phyloP scores from a whole-genome alignment of 192 early-diverging fungal genomes.

The Podila verticillata region DNA sequence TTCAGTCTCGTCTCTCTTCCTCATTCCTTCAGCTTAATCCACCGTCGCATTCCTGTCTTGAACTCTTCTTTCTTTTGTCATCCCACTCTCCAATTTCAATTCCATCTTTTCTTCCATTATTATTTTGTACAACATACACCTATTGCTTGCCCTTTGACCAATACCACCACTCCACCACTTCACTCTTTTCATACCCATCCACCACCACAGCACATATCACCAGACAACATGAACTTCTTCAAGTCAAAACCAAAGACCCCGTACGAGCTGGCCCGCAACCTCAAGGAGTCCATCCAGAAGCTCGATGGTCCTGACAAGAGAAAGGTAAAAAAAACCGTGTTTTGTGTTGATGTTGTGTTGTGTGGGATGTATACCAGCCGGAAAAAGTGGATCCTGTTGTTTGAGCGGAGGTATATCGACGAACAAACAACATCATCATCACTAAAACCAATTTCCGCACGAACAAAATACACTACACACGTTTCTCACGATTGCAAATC shows the following conservation, averaged over 20 bases:
- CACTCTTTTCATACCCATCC: background rate
- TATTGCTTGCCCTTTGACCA: background rate
- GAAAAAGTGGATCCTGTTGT: too few relatives aligned
- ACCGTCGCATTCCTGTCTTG: background rate
- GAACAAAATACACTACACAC: too few relatives aligned
- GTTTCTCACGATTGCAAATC: too few relatives aligned
- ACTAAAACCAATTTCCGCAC: too few relatives aligned
- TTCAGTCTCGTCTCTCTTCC: background rate
- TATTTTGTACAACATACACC: background rate
- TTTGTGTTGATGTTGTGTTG: too few relatives aligned
- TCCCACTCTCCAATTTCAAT: background rate
- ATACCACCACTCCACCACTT: background rate
- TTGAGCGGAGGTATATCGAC: too few relatives aligned
- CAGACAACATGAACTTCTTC: constrained; percentile 62
- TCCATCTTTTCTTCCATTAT: background rate
- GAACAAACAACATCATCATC: too few relatives aligned
- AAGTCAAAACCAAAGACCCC: constrained; percentile 87
- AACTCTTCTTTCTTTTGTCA: constrained; percentile 1
- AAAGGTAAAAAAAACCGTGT: constrained; percentile 62
- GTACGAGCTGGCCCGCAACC: constrained; percentile 87
- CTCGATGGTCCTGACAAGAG: constrained; percentile 76
- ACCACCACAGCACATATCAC: background rate
- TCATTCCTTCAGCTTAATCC: background rate
- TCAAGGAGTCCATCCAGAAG: constrained; percentile 85
- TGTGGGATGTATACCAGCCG: too few relatives aligned